phyloP scores from a whole-genome alignment of 108 stramenopile genomes.

The Parietichytrium sp. region DNA sequence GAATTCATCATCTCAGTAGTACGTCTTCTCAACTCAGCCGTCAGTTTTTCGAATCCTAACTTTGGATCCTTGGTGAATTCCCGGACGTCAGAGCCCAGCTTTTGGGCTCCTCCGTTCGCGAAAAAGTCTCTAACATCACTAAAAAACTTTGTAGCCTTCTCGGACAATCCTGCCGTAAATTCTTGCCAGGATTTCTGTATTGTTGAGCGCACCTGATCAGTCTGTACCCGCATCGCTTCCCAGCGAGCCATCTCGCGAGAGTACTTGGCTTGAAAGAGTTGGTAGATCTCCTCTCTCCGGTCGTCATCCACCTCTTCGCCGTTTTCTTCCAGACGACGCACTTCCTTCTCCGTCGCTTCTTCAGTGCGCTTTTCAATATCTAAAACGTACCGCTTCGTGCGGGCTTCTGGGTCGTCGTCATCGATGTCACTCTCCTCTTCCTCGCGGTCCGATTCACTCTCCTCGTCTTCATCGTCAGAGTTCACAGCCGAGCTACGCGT shows the following conservation, averaged over 20 bases:
- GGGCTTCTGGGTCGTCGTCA: conserved; percentile 5
- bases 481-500: neutral
- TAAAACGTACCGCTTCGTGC: too few relatives aligned
- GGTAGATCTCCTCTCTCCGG: neutral
- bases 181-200: neutral
- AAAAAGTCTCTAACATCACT: too few relatives aligned
- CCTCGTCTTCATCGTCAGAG: neutral
- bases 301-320: neutral
- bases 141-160: too few relatives aligned
- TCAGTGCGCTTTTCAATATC: too few relatives aligned
- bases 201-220: neutral
- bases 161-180: neutral
- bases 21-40: neutral
- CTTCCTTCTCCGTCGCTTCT: neutral
- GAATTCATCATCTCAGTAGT: neutral
- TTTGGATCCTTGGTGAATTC: neutral
- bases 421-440: conserved; percentile 7
- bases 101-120: neutral
- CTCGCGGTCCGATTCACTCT: neutral
- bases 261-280: neutral
- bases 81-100: neutral
- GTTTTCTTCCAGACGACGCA: neutral
- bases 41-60: too few relatives aligned
- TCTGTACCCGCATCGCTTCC: neutral
- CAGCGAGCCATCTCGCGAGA: neutral